Evolutionary conservation across 306 rosid species (phyloP), one percentile per base, ranked within the genome.

Genomic region (Quercus variabilis): DNA sequence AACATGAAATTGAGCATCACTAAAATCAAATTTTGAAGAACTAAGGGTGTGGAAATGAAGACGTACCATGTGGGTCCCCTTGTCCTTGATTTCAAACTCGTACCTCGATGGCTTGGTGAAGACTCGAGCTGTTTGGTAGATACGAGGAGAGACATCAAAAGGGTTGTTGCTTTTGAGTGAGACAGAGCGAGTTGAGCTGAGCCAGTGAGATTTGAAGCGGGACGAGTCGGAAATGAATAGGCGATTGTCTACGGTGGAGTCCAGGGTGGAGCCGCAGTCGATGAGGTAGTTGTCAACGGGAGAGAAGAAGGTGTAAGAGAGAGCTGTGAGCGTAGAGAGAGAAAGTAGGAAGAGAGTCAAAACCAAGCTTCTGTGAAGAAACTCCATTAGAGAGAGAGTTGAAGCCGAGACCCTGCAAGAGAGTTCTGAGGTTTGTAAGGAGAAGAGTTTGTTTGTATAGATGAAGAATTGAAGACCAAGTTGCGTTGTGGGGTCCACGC

Each of bases 41-140:
- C 70, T 74, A 57, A 95, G 86, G 52, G 71, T 43, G 28, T 85
- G 86, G n/a, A 95, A 91, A 84, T 95, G 98, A 75, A 95, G 82
- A 46, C 99, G 98, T 65, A 95, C 89, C 86, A 86, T 86, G 78
- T 95, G 99, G 52, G 92, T 93, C 6, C 99, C 98, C 81, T 58
- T 71, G 51, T 85, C 86, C 65, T 67, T 64, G 85, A 93, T 82
- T 41, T 79, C 84, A 71, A 95, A 93, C 20, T 81, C 72, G 86
- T 91, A 95, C 56, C 81, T 86, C 0, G 96, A 85, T 0, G 99
- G 93, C 76, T 23, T 60, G 3, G 73, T 72, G 93, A 93, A 95
- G 55, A 91, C 86, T 80, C 95, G 87, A 15, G 94, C 96, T 25
- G 96, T 86, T 71, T 55, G 79, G 93, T 95, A 90, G 28, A 95